Percentiles rank a stretch among this genome's conserved stretches.
These are phyloP conservation scores for Onygenales sp. DNA, from an alignment of 2,329 filamentous ascomycete genomes.

Conservation along the genomic window DNA sequence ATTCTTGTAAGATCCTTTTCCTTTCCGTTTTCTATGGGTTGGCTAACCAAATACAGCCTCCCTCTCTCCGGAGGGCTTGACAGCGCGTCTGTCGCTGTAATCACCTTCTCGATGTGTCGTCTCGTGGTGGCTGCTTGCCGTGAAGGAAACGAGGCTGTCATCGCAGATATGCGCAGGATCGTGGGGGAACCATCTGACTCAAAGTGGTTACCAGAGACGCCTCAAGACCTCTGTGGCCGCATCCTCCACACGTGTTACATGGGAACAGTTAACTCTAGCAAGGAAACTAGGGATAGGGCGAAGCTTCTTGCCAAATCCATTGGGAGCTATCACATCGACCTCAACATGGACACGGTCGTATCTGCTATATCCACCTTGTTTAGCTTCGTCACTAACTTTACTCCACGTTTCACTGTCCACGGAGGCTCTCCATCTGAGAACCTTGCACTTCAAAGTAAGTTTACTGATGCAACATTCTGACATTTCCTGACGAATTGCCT, in stretches of 20 bases:
- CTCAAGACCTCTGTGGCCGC: constrained; percentile 48
- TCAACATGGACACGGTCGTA: constrained; percentile 61
- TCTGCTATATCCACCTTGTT: constrained; percentile 19
- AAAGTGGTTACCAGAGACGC: constrained; percentile 39
- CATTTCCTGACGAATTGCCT: background rate
- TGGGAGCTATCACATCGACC: constrained; percentile 59
- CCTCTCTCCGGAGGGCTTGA: constrained; percentile 26
- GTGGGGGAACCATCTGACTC: constrained; percentile 25
- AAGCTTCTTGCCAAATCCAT: constrained; percentile 49
- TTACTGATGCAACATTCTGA: background rate
- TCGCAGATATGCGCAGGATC: constrained; percentile 19
- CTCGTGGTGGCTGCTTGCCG: constrained; percentile 19
- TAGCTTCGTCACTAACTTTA: constrained; percentile 46
- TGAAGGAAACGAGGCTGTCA: constrained; percentile 16
- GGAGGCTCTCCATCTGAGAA: constrained; percentile 43
- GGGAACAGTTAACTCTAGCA: constrained; percentile 57
- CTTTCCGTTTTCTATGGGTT: constrained; percentile 2
- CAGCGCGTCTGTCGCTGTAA: constrained; percentile 20
- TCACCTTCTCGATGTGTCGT: constrained; percentile 26
- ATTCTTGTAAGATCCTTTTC: background rate
- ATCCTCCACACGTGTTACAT: constrained; percentile 58
- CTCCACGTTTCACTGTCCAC: constrained; percentile 51
- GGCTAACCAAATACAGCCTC: constrained; percentile 18
- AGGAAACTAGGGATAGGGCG: constrained; percentile 57
- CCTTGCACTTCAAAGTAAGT: constrained; percentile 23